A percentile compares a stretch with the other conserved stretches of the same genome.
Evolutionary conservation across 2,329 filamentous ascomycete genomes (phyloP).

Genomic region (Aphanocladium album): DNA sequence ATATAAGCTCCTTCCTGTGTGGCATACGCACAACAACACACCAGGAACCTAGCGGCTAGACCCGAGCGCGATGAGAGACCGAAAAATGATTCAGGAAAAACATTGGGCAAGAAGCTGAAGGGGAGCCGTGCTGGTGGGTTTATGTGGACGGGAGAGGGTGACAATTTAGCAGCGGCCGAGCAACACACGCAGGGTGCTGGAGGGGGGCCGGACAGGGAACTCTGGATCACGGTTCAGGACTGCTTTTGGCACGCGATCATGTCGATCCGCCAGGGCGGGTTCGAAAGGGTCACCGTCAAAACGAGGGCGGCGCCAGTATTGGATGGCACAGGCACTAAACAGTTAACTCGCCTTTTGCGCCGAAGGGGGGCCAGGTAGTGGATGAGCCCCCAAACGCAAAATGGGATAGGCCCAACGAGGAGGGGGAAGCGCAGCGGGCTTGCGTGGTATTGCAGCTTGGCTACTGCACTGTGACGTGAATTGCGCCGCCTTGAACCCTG

Average conservation of each 20-base stretch:
- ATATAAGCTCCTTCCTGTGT: neutral
- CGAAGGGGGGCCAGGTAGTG: neutral
- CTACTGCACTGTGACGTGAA: constrained; percentile 4
- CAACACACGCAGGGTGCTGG: neutral
- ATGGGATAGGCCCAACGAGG: neutral
- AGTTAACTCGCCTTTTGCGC: neutral
- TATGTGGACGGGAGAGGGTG: neutral
- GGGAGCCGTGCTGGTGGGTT: neutral
- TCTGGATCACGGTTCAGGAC: neutral
- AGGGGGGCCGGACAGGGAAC: neutral
- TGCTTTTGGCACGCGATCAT: constrained; percentile 15
- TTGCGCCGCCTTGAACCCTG: neutral
- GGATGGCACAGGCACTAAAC: neutral
- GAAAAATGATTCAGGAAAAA: neutral
- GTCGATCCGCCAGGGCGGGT: constrained; percentile 4
- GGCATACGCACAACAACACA: neutral
- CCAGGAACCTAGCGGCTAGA: neutral
- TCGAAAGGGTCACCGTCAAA: neutral
- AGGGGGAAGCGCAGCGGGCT: neutral
- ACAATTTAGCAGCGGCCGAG: neutral
- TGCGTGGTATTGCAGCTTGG: neutral
- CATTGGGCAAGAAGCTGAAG: neutral
- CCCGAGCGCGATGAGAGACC: neutral
- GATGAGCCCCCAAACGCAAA: neutral
- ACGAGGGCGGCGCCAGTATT: neutral